Evolutionary conservation across 305 asterid species (phyloP), one percentile per base, ranked within the genome.

Genomic region (Rubia balearica): DNA sequence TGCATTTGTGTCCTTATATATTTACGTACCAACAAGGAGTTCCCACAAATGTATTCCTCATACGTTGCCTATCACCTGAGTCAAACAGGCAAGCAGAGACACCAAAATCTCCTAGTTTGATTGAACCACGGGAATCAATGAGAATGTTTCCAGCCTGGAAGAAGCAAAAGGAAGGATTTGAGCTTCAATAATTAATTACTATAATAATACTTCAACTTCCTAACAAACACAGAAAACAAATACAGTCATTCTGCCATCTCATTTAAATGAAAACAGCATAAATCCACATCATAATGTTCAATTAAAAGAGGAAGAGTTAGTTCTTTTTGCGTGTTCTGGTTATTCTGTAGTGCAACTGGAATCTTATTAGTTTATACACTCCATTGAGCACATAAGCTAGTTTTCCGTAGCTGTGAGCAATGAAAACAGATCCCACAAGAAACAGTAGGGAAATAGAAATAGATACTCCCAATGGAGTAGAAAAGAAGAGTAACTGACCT

Each of bases 81-180:
- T 91, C 99, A 83, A 94, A 94, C 79, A 94, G 80, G 87, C 87
- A 89, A 69, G 99, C 99, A 81, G 99, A 94, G 72, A 94, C 99
- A 67, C 98, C 98, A 83, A 94, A 94, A 84, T 94, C 98, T 66
- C 98, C 97, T 77, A 94, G 76, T 76, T 94, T 94, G 87, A 94
- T 83, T 79, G 84, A 91, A 71, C 96, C 98, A 61, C 89, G 96
- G 43, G 89, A 38, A 75, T 87, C 96, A 64, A 94, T 87, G 68
- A 94, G 91, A 79, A 94, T 79, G 77, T 94, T 94, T 78, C 99
- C 98, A 76, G 99, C 97, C 99, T 94, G 84, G 40, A 70, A 75
- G 67, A 42, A 71, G 49, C 75, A 74, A 17, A 72, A 38, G 19
- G 8, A 61, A 8, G 1, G 42, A 6, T 8, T 43, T 49, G 19